Percentiles rank a stretch among this genome's conserved stretches.
These are phyloP conservation scores for Trichoderma erinaceum DNA, from an alignment of 495 filamentous ascomycete species.

Conservation along the genomic window DNA sequence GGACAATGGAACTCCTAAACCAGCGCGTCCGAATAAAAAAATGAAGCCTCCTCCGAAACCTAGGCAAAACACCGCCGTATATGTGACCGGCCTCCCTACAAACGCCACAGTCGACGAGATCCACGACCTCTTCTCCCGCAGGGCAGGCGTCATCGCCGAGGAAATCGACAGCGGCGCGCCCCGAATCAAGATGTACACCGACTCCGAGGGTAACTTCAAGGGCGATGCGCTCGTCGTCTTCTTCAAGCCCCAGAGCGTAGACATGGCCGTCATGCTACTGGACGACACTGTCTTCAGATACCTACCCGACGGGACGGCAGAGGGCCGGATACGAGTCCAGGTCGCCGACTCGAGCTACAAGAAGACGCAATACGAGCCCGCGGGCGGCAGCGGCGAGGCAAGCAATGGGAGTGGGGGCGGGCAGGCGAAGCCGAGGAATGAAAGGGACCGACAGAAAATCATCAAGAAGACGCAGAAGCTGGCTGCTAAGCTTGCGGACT, in stretches of 20 bases:
- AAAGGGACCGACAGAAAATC: conserved; percentile 70
- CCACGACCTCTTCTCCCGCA: conserved; percentile 70
- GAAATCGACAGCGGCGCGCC: conserved; percentile 79
- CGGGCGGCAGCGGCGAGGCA: conserved; percentile 22
- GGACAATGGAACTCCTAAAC: conserved; percentile 19
- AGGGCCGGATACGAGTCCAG: conserved; percentile 70
- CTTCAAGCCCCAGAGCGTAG: conserved; percentile 85
- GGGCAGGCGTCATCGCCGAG: conserved; percentile 88
- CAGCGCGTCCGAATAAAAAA: conserved; percentile 28
- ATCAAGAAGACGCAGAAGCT: conserved; percentile 83
- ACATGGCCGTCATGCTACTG: conserved; percentile 81
- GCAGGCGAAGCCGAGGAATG: conserved; percentile 44
- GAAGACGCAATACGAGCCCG: conserved; percentile 44
- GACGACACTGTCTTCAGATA: conserved; percentile 84
- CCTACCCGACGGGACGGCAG: conserved; percentile 41
- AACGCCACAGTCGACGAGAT: conserved; percentile 78
- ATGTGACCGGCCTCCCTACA: conserved; percentile 74
- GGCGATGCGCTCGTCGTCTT: conserved; percentile 91
- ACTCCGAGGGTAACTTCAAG: conserved; percentile 78
- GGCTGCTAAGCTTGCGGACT: conserved; percentile 85
- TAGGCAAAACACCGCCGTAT: conserved; percentile 83
- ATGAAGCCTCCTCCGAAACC: conserved; percentile 34
- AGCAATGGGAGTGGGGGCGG: conserved; percentile 25
- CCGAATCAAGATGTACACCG: conserved; percentile 87
- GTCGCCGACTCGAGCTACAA: conserved; percentile 88